Percentiles rank a stretch among this genome's conserved stretches.
phyloP scores from a whole-genome alignment of 495 filamentous ascomycete genomes.

The Penicillium nucicola region DNA sequence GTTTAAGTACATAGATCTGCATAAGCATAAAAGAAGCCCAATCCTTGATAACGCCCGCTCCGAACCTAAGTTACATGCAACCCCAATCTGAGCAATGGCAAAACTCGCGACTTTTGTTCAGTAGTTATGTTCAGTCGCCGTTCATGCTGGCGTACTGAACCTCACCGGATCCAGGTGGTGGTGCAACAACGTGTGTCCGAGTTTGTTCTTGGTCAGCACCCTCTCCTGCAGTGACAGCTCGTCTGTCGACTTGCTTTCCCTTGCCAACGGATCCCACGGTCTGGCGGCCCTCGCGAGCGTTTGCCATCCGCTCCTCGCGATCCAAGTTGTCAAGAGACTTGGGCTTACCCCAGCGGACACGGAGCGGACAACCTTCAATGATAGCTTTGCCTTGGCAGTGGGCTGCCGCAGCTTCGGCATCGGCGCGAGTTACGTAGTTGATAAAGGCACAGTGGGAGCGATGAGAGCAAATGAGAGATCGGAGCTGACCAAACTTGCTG shows the following conservation, averaged over 20 bases:
- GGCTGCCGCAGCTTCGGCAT: slow-evolving; percentile 78
- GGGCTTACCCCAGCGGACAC: slow-evolving; percentile 88
- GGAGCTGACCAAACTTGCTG: slow-evolving; percentile 77
- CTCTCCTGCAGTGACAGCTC: slow-evolving; percentile 31
- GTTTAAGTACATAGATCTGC: slow-evolving; percentile 38
- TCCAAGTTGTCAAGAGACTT: slow-evolving; percentile 88
- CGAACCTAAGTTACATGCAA: slow-evolving; percentile 32
- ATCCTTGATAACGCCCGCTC: slow-evolving; percentile 40
- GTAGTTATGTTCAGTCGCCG: slow-evolving; percentile 58
- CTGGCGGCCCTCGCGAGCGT: slow-evolving; percentile 70
- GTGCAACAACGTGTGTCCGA: slow-evolving; percentile 55
- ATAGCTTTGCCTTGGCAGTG: slow-evolving; percentile 86
- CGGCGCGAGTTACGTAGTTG: slow-evolving; percentile 80
- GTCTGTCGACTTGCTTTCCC: slow-evolving; percentile 27
- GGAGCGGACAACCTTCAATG: slow-evolving; percentile 76
- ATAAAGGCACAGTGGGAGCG: slow-evolving; percentile 95
- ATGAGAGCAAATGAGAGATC: slow-evolving; percentile 89
- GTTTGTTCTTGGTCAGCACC: slow-evolving; percentile 38
- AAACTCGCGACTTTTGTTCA: no score
- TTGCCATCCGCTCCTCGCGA: slow-evolving; percentile 69
- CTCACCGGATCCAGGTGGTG: slow-evolving; percentile 79
- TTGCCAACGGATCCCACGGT: slow-evolving; percentile 36
- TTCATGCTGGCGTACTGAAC: slow-evolving; percentile 82
- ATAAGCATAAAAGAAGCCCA: slow-evolving; percentile 38
- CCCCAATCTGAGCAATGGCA: slow-evolving; percentile 8